Conservation (phyloP, 768 basidiomycete species). For the Hericium alpestre region DNA sequence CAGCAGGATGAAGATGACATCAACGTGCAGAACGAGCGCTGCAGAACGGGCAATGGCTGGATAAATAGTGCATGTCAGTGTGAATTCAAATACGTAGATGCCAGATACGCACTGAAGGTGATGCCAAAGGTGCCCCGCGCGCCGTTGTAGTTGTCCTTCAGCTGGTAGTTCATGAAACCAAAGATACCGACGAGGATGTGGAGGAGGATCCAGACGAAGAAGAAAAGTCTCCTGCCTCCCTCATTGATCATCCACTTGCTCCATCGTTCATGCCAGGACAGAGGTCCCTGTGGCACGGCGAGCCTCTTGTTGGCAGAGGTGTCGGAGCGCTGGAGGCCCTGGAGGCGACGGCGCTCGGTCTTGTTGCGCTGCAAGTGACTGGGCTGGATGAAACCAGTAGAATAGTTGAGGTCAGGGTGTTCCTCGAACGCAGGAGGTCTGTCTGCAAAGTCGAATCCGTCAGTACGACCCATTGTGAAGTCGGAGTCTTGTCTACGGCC, state of each 20-base stretch:
- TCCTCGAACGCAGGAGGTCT: constrained; percentile 7
- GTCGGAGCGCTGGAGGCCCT: constrained; percentile 67
- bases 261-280: constrained; percentile 34
- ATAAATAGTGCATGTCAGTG: neutral
- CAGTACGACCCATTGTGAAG: neutral
- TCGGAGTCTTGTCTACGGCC: neutral
- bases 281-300: constrained; percentile 26
- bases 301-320: constrained; percentile 22
- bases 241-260: constrained; percentile 92
- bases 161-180: constrained; percentile 65
- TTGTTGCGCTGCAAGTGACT: constrained; percentile 72
- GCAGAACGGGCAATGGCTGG: constrained; percentile 79
- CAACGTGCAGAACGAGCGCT: constrained; percentile 83
- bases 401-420: constrained; percentile 6
- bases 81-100: neutral
- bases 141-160: constrained; percentile 65
- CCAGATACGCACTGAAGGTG: constrained; percentile 52
- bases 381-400: constrained; percentile 19
- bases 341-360: constrained; percentile 71
- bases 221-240: constrained; percentile 71
- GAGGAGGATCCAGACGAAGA: constrained; percentile 69
- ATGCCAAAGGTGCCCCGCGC: constrained; percentile 66
- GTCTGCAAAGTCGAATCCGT: constrained; percentile 12
- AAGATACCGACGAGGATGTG: constrained; percentile 70
- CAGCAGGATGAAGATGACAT: constrained; percentile 87